phyloP scores from a whole-genome alignment of 441 rosid genomes.

The Corymbia citriodora region DNA sequence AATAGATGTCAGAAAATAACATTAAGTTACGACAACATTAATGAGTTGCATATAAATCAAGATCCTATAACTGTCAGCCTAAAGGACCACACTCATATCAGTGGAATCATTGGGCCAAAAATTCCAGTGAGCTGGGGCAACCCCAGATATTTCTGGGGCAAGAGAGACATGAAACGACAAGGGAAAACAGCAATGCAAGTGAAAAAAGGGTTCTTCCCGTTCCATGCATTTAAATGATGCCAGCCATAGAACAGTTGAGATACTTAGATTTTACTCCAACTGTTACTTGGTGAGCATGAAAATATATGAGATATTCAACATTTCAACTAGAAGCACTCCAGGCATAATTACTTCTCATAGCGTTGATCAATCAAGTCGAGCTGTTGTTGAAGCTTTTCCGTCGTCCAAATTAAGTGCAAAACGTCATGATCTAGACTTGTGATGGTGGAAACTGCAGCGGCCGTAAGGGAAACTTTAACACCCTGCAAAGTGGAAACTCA shows the following conservation, averaged over 20 bases:
- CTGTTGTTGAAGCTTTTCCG: conserved; percentile 81
- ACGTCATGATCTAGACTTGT: conserved; percentile 63
- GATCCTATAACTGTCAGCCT: background rate
- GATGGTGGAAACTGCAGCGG: conserved; percentile 37
- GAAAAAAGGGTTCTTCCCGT: background rate
- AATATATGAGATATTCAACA: background rate
- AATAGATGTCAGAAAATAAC: background rate
- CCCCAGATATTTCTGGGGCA: background rate
- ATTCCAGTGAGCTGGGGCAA: background rate
- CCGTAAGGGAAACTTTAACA: conserved; percentile 63
- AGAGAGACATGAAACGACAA: background rate
- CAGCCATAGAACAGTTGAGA: background rate
- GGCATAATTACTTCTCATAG: conserved; percentile 47
- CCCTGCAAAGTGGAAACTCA: conserved; percentile 44
- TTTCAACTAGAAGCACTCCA: background rate
- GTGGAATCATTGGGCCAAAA: background rate
- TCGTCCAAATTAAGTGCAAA: conserved; percentile 69
- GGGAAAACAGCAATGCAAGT: background rate
- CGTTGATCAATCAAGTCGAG: conserved; percentile 57
- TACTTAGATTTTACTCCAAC: background rate
- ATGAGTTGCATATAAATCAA: background rate
- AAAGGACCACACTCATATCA: background rate
- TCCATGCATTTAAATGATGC: background rate
- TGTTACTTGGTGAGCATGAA: background rate
- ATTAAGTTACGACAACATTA: background rate